phyloP scores from a whole-genome alignment of 2,329 filamentous ascomycete species.

The Clarireedia monteithiana region DNA sequence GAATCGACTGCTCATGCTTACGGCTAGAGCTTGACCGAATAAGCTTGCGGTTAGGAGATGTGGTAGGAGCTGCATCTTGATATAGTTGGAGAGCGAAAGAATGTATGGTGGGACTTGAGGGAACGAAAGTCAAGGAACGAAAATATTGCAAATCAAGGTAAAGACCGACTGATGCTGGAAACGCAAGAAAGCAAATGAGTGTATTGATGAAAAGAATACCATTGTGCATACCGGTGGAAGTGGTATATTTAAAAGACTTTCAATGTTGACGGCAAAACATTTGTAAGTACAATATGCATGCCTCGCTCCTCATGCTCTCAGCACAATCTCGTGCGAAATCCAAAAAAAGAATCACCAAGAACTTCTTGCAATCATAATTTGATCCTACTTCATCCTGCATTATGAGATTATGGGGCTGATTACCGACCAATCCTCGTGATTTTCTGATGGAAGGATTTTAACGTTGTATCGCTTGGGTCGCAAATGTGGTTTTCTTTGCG shows the following conservation, averaged over 20 bases:
- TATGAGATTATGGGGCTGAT: not conserved
- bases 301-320: not conserved
- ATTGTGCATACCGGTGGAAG: not conserved
- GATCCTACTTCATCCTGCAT: slow-evolving; percentile 1
- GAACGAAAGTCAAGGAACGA: not conserved
- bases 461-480: no score
- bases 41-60: not conserved
- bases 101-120: not conserved
- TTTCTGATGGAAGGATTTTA: not conserved
- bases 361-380: not conserved
- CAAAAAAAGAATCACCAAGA: not conserved
- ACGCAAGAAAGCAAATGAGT: not conserved
- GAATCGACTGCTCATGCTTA: slow-evolving; percentile 6
- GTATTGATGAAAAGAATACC: not conserved
- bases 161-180: not conserved
- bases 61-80: slow-evolving; percentile 1
- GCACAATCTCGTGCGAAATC: not conserved
- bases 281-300: not conserved
- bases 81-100: not conserved
- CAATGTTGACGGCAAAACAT: not conserved
- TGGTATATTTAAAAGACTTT: not conserved
- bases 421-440: not conserved
- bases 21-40: not conserved
- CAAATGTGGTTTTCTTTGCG: no score
- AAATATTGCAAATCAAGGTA: not conserved